Evolutionary conservation across 192 early-diverging fungal genomes (phyloP).

Genomic region (Podila clonocystis): DNA sequence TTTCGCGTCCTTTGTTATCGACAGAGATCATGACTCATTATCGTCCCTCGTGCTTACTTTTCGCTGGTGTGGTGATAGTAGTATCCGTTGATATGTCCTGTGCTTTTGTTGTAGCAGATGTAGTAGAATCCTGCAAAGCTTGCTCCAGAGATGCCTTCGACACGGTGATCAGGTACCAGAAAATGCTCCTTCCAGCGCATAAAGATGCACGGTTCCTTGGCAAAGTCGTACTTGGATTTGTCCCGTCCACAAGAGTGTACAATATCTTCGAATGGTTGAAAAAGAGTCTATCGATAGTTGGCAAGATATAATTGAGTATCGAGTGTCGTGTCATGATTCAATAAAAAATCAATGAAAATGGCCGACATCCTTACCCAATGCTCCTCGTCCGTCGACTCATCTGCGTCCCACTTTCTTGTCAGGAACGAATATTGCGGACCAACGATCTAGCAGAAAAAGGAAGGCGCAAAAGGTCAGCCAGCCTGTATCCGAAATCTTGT

Average conservation of each 20-base stretch:
- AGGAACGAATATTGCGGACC: conserved; percentile 67
- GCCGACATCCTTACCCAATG: conserved; percentile 71
- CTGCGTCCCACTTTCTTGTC: conserved; percentile 87
- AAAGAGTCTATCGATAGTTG: conserved; percentile 40
- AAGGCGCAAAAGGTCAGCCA: conserved; percentile 3
- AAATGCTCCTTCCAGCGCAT: conserved; percentile 98
- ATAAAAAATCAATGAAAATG: neutral
- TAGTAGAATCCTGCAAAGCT: conserved; percentile 94
- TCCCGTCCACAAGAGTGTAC: conserved; percentile 58
- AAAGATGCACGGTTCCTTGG: conserved; percentile 71
- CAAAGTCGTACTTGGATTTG: conserved; percentile 60
- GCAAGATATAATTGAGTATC: neutral
- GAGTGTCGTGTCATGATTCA: neutral
- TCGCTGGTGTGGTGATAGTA: conserved; percentile 70
- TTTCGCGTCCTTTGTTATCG: neutral
- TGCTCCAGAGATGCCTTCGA: conserved; percentile 80
- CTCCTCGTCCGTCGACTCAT: conserved; percentile 70
- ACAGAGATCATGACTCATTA: neutral
- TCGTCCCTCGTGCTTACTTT: conserved; percentile 50
- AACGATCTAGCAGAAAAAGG: neutral
- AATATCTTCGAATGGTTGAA: conserved; percentile 60
- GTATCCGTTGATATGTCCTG: conserved; percentile 70
- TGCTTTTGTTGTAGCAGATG: conserved; percentile 74
- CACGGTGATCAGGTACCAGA: conserved; percentile 84
- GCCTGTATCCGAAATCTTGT: conserved; percentile 61